These are phyloP conservation scores for Sporothrix brunneoviolacea DNA, from an alignment of 2,329 filamentous ascomycete genomes.

Conservation along the genomic window DNA sequence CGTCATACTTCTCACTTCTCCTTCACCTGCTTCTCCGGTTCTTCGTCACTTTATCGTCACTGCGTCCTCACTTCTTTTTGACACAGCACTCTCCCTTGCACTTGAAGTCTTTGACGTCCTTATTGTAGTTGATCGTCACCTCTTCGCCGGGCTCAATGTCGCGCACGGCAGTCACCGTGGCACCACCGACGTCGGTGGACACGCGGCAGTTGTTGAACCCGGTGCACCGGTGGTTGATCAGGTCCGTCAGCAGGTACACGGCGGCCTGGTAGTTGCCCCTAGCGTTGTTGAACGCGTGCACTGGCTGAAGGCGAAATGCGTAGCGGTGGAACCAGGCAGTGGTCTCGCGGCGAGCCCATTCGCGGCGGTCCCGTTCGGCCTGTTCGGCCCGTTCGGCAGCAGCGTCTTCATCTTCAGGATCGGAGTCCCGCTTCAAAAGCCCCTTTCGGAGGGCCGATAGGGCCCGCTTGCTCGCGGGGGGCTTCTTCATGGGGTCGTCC, in stretches of 20 bases:
- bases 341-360: constrained; percentile 9
- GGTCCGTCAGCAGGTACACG: constrained; percentile 20
- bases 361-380: too few relatives aligned
- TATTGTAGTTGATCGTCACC: constrained; percentile 32
- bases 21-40: too few relatives aligned
- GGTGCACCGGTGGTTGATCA: constrained; percentile 31
- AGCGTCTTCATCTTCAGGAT: too few relatives aligned
- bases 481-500: too few relatives aligned
- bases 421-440: too few relatives aligned
- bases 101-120: constrained; percentile 20
- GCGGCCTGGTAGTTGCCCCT: constrained; percentile 16
- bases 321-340: constrained; percentile 20
- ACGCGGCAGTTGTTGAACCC: constrained; percentile 24
- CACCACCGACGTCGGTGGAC: constrained; percentile 17
- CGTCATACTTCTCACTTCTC: too few relatives aligned
- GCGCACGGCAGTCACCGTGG: constrained; percentile 21
- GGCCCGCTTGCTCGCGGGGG: too few relatives aligned
- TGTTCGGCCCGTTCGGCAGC: too few relatives aligned
- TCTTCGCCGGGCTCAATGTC: constrained; percentile 27
- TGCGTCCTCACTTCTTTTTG: neutral
- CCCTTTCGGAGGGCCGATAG: too few relatives aligned
- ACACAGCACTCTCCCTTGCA: constrained; percentile 24
- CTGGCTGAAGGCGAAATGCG: constrained; percentile 19
- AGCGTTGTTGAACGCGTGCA: constrained; percentile 9
- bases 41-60: too few relatives aligned